Percentiles rank a stretch among this genome's conserved stretches.
Evolutionary conservation across 2,329 filamentous ascomycete genomes (phyloP).

Genomic region (Colletotrichum lupini): DNA sequence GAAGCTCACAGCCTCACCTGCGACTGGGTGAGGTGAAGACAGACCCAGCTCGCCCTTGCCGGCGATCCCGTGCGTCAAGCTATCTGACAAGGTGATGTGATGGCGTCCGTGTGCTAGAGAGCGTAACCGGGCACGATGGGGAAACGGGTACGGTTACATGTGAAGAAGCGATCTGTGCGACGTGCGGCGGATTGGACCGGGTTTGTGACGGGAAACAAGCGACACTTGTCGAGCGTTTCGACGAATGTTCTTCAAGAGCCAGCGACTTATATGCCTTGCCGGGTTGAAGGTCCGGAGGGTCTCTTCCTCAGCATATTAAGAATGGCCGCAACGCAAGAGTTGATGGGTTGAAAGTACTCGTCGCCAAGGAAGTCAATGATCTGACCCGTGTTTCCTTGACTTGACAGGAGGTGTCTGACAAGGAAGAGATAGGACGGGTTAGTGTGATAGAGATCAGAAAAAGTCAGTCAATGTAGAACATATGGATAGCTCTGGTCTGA

Average conservation of each 20-base stretch:
- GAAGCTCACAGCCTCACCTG: not conserved
- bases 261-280: not conserved
- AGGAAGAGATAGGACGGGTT: constrained; percentile 15
- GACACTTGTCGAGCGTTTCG: constrained; percentile 17
- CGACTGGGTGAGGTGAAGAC: not conserved
- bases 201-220: constrained; percentile 1
- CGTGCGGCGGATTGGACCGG: constrained; percentile 6
- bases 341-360: not conserved
- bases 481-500: constrained; percentile 9
- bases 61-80: not conserved
- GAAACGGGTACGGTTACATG: constrained; percentile 22
- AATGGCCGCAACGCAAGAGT: not conserved
- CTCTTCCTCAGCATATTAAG: not conserved
- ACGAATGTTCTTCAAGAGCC: constrained; percentile 7
- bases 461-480: constrained; percentile 8
- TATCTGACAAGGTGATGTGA: constrained; percentile 4
- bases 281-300: not conserved
- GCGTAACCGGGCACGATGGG: constrained; percentile 10
- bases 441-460: constrained; percentile 11
- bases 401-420: constrained; percentile 24
- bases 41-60: too few species aligned
- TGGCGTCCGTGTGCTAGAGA: constrained; percentile 1
- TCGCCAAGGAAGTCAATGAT: constrained; percentile 7
- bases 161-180: constrained; percentile 29
- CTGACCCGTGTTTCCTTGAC: constrained; percentile 18